Evolutionary conservation across 345 rosid species (phyloP), one percentile per base, ranked within the genome.

Genomic region (Populus euphratica): DNA sequence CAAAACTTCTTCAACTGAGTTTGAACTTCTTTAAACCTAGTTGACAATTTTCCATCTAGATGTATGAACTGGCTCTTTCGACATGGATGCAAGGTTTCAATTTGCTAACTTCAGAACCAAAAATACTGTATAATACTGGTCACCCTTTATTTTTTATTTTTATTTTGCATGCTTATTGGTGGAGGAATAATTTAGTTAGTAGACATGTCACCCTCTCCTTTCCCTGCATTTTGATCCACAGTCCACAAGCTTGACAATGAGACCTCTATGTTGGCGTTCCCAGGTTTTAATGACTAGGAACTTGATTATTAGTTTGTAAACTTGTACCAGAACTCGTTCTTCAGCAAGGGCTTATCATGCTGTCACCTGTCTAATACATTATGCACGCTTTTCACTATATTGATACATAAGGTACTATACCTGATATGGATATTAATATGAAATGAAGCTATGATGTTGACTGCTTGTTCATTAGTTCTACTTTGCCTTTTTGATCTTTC

Each of bases 401-500:
- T 31, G 20, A 56, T 50, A 29, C 14, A 20, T 64, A 43, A 25
- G 49, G 12, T 67, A 36, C 76, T 68, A 11, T 75, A 18, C 35
- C 14, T n/a, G 64, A 74, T 47, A 8, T 14, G 41, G 47, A 36
- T 75, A 39, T 59, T 33, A 8, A 39, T 8, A 43, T 41, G 43
- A 65, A 56, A 64, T 44, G 69, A 43, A 70, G 63, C 56, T 36
- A 39, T 43, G 33, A 31, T 0, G 27, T 59, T 12, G 59, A 23
- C 33, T 6, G 68, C 21, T 25, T 61, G n/a, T 78, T 79, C 63
- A 41, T 78, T 66, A 54, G 35, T 74, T 35, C 18, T 68, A 65
- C 56, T 65, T 85, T 33, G 54, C 75, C 56, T 78, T 61, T 73
- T 70, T 66, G 59, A 20, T 67, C 23, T 23, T 10, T 39, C 10